Base-by-base conservation (phyloP, 2,329 filamentous ascomycete species). In the Podosphaera xanthii region DNA sequence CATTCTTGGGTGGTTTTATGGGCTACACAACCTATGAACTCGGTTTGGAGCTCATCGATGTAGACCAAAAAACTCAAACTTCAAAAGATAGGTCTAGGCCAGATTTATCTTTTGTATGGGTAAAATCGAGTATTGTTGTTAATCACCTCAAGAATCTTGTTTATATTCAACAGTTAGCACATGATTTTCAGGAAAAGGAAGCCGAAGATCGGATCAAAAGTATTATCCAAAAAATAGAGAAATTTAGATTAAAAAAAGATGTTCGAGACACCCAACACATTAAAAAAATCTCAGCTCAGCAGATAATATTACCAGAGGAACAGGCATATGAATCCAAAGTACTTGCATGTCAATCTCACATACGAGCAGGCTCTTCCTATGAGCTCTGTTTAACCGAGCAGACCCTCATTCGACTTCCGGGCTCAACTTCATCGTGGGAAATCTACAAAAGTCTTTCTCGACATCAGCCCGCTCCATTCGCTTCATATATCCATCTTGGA, bases 401-500 rank as follows among this genome's bases (percentile, higher is more conserved):
- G 61, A 69, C 68, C 0, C 61, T 53, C 9, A 53, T 69, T 31
- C 62, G 61, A 34, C 59, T 57, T 48, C 59, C 55, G 50, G 52
- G 56, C 35, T 36, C 60, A 53, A 34, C 58, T 14, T 44, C 61
- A 7, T 60, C 66, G 2, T 70, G 69, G 69, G 38, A 58, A 7
- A 64, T 70, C 5, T 70, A 70, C 57, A 66, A 64, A 22, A 62
- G 60, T 7, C 65, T 70, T 30, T 67, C 68, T 6, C 35, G 53
- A 12, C 61, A 61, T 8, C 67, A 70, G 60, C 67, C 69, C 2
- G 67, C 69, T 0, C 70, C 70, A 1, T 71, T 94, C 71, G 86
- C 86, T 33, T 89, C 87, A 0, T 95, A 86, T 68, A 73, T 94
- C 60, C 81, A 80, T 9, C 77, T 96, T 14, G 79, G 80, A 2